A percentile compares a stretch with the other conserved stretches of the same genome.
phyloP scores from a whole-genome alignment of 495 filamentous ascomycete genomes.

The Penicillium lagena region DNA sequence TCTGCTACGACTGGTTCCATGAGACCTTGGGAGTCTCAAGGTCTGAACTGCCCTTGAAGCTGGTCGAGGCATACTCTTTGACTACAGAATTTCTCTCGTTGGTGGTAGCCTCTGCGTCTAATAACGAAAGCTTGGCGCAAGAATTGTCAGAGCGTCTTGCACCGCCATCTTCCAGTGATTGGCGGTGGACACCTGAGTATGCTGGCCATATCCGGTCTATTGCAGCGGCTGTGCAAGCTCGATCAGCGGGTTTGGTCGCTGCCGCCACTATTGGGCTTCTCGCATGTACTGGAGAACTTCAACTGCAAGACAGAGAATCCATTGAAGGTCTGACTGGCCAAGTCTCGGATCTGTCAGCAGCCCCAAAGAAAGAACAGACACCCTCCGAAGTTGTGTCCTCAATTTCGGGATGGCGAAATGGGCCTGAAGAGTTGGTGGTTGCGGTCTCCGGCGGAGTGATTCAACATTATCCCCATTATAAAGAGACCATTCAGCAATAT shows the following conservation, averaged over 20 bases:
- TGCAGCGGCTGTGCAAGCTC: conserved; percentile 51
- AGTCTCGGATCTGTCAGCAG: too few relatives aligned
- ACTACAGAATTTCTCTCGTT: conserved; percentile 61
- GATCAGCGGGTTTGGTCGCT: conserved; percentile 59
- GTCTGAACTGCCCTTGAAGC: conserved; percentile 36
- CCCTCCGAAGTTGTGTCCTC: conserved; percentile 1
- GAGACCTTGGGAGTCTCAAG: conserved; percentile 15
- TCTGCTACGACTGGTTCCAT: conserved; percentile 55
- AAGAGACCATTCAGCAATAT: conserved; percentile 53
- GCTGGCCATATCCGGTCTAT: conserved; percentile 47
- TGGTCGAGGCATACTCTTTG: conserved; percentile 49
- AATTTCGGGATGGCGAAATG: conserved; percentile 16
- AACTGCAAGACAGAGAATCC: conserved; percentile 11
- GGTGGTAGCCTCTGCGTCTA: conserved; percentile 37
- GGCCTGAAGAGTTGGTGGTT: conserved; percentile 54
- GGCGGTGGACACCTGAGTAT: conserved; percentile 51
- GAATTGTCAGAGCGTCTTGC: conserved; percentile 43
- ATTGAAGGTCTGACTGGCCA: not conserved
- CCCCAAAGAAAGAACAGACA: not conserved
- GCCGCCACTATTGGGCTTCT: conserved; percentile 60
- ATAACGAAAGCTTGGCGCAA: conserved; percentile 29
- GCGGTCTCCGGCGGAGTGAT: conserved; percentile 71
- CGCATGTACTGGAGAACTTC: conserved; percentile 53
- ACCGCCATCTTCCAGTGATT: conserved; percentile 28
- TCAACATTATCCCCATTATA: conserved; percentile 62